Conservation (phyloP, 2,329 filamentous ascomycete genomes). For the Trichoderma polysporum region DNA sequence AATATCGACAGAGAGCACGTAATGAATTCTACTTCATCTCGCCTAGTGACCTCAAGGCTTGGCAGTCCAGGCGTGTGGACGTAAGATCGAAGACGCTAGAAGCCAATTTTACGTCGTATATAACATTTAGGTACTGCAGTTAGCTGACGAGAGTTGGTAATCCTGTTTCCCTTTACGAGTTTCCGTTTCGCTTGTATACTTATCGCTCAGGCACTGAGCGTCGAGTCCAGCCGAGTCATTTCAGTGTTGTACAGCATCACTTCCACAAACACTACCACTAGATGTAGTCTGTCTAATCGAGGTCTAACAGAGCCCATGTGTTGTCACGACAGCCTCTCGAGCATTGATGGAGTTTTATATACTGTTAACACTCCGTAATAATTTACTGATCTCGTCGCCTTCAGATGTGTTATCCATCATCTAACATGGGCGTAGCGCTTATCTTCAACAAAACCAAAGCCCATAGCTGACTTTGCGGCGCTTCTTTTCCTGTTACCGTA, state of each 20-base stretch:
- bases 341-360: not conserved
- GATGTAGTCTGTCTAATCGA: not conserved
- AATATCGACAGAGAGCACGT: conserved; percentile 43
- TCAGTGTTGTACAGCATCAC: not conserved
- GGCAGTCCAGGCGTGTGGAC: not conserved
- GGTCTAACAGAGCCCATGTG: not conserved
- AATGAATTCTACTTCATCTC: not conserved
- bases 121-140: not conserved
- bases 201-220: not conserved
- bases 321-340: not conserved
- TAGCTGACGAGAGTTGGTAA: not conserved
- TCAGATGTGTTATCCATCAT: not conserved
- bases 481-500: conserved; percentile 79
- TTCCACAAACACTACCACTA: not conserved
- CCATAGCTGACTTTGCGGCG: conserved; percentile 56
- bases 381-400: not conserved
- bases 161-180: not conserved
- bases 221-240: not conserved
- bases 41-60: not conserved
- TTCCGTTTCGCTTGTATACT: not conserved
- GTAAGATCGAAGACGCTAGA: not conserved
- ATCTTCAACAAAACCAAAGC: conserved; percentile 53
- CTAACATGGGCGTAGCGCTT: conserved; percentile 26
- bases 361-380: not conserved
- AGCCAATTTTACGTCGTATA: not conserved